These are phyloP conservation scores for Phytophthora colocasiae DNA, from an alignment of 352 stramenopile species.

Conservation along the genomic window DNA sequence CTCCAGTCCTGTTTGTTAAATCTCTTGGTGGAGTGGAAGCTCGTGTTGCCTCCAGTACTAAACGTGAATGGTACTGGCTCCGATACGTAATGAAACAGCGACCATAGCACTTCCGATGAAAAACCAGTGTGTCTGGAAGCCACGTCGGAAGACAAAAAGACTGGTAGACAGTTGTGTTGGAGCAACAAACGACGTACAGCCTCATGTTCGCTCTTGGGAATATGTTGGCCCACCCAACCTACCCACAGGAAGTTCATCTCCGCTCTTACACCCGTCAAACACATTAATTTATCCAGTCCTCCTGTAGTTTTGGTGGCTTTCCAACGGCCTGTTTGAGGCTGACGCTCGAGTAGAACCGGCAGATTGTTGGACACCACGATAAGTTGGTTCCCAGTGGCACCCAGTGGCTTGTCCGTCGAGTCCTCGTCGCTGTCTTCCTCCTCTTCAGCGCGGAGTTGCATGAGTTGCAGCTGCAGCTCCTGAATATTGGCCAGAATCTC, in stretches of 20 bases:
- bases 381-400: conserved; percentile 50
- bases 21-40: conserved; percentile 68
- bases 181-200: conserved; percentile 73
- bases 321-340: conserved; percentile 82
- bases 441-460: conserved; percentile 73
- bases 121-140: conserved; percentile 90
- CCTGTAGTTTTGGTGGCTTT: conserved; percentile 87
- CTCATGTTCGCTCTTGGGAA: conserved; percentile 84
- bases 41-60: conserved; percentile 44
- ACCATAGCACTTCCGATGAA: conserved; percentile 92
- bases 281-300: conserved; percentile 89
- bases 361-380: conserved; percentile 91
- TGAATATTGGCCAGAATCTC: conserved; percentile 92
- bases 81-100: conserved; percentile 92
- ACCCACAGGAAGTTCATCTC: conserved; percentile 89
- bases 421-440: conserved; percentile 72
- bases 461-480: conserved; percentile 89
- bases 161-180: conserved; percentile 88
- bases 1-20: conserved; percentile 92
- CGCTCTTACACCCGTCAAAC: conserved; percentile 66
- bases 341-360: conserved; percentile 75
- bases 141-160: conserved; percentile 88
- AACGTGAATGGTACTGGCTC: conserved; percentile 63
- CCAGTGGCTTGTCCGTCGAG: conserved; percentile 22
- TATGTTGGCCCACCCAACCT: conserved; percentile 89